These are phyloP conservation scores for Metschnikowia drakensbergensis DNA, from an alignment of 805 yeast species.

Conservation along the genomic window DNA sequence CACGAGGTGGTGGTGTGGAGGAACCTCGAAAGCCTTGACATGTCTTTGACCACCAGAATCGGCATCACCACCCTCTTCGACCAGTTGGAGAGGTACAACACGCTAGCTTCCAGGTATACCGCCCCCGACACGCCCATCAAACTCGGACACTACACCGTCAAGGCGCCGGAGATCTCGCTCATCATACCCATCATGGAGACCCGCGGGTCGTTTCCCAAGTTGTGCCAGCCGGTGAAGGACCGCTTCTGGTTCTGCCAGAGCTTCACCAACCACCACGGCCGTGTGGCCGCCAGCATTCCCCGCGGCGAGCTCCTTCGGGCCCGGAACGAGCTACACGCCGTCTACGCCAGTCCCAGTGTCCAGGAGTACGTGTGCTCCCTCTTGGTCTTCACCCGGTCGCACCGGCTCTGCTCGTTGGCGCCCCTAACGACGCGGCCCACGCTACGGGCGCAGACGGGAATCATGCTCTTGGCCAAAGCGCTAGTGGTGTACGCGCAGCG, in stretches of 20 bases:
- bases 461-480: constrained; percentile 26
- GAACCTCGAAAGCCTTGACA: constrained; percentile 12
- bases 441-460: constrained; percentile 29
- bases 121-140: constrained; percentile 9
- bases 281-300: not conserved
- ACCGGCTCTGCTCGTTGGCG: constrained; percentile 37
- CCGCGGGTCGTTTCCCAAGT: constrained; percentile 7
- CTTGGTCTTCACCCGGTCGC: constrained; percentile 35
- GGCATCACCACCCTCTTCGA: constrained; percentile 9
- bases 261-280: not conserved
- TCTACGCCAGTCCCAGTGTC: constrained; percentile 34
- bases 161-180: constrained; percentile 9
- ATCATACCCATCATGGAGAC: constrained; percentile 13
- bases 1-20: constrained; percentile 16
- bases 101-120: constrained; percentile 5
- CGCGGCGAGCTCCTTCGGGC: constrained; percentile 2
- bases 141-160: constrained; percentile 10
- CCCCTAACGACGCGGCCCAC: constrained; percentile 34
- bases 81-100: constrained; percentile 14
- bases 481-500: constrained; percentile 21
- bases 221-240: constrained; percentile 15
- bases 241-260: constrained; percentile 20
- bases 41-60: constrained; percentile 4
- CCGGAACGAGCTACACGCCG: constrained; percentile 10
- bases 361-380: constrained; percentile 36